Evolutionary conservation across 768 basidiomycete genomes (phyloP).

Genomic region (Mycena albidolilacea): DNA sequence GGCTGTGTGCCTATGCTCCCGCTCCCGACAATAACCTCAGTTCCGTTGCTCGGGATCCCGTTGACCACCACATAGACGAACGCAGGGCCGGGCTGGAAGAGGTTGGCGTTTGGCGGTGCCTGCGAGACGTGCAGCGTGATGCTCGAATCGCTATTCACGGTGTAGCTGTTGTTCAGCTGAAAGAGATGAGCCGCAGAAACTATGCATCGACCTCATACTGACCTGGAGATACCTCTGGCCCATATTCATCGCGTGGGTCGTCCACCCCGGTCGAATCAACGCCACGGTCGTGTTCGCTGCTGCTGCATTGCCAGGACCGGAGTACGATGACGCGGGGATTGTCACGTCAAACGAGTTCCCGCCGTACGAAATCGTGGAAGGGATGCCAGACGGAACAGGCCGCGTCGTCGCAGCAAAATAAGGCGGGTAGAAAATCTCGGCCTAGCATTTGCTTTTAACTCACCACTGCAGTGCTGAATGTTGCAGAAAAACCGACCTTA

Average conservation of each 20-base stretch:
- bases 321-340: constrained; percentile 76
- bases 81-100: constrained; percentile 92
- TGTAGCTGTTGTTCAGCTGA: constrained; percentile 90
- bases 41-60: constrained; percentile 88
- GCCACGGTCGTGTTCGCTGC: constrained; percentile 83
- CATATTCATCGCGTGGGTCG: constrained; percentile 92
- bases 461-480: no score
- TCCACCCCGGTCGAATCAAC: constrained; percentile 87
- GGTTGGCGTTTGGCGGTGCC: constrained; percentile 85
- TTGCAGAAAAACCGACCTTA: constrained; percentile 41
- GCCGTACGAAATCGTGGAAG: constrained; percentile 86
- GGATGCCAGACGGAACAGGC: constrained; percentile 79
- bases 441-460: constrained; percentile 38
- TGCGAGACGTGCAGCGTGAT: constrained; percentile 87
- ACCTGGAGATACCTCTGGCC: constrained; percentile 70
- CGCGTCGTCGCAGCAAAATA: constrained; percentile 83
- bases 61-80: constrained; percentile 87
- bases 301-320: constrained; percentile 76
- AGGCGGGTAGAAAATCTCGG: constrained; percentile 92
- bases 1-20: constrained; percentile 86
- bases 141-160: constrained; percentile 82
- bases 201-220: background rate
- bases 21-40: constrained; percentile 82
- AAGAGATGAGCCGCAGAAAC: background rate
- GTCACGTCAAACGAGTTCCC: constrained; percentile 85